These are phyloP conservation scores for Ceratorhiza oryzae-sativae DNA, from an alignment of 1,284 basidiomycete species.

Conservation along the genomic window DNA sequence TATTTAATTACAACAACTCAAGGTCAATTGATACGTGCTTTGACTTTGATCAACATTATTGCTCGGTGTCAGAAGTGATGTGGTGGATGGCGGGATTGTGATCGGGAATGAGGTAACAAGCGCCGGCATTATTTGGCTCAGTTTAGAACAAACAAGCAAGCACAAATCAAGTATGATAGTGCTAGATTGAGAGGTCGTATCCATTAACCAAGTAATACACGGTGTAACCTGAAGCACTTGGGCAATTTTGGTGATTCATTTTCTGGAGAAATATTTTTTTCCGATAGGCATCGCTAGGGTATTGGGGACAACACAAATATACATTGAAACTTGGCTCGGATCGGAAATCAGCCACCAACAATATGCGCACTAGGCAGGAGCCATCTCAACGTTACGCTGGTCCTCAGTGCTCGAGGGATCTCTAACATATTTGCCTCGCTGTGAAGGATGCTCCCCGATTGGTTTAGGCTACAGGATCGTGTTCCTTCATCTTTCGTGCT, in stretches of 20 bases:
- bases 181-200: no score
- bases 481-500: slow-evolving; percentile 8
- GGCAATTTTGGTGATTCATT: no score
- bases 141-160: not conserved
- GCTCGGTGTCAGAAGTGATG: slow-evolving; percentile 20
- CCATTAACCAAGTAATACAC: no score
- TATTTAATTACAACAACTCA: slow-evolving; percentile 2
- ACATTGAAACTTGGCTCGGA: no score
- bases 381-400: slow-evolving; percentile 83
- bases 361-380: slow-evolving; percentile 76
- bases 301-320: no score
- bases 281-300: no score
- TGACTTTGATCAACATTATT: slow-evolving; percentile 83
- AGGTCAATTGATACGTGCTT: slow-evolving; percentile 57
- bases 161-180: not conserved
- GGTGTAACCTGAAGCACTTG: no score
- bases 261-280: no score
- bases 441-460: not conserved
- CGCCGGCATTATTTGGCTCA: slow-evolving; percentile 10
- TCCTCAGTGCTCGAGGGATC: slow-evolving; percentile 61
- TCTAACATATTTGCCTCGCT: slow-evolving; percentile 21
- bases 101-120: slow-evolving; percentile 5
- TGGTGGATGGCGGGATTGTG: slow-evolving; percentile 18
- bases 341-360: slow-evolving; percentile 56
- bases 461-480: not conserved